These are phyloP conservation scores for Talaromyces sp. DNA, from an alignment of 2,329 filamentous ascomycete species.

Conservation along the genomic window DNA sequence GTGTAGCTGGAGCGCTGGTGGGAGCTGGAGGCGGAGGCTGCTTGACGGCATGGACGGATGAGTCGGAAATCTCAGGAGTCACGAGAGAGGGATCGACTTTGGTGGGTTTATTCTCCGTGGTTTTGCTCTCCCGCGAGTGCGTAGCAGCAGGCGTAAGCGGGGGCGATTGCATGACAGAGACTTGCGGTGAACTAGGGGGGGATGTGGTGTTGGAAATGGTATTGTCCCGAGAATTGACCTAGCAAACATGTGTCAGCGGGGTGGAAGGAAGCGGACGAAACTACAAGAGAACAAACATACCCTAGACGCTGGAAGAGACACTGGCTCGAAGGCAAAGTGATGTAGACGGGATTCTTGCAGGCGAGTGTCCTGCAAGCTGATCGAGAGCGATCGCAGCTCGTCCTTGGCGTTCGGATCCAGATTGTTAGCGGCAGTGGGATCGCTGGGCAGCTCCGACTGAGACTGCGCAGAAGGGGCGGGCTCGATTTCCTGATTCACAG, in stretches of 20 bases:
- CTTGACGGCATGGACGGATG: constrained; percentile 34
- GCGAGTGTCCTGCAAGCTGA: constrained; percentile 65
- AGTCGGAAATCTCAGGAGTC: constrained; percentile 52
- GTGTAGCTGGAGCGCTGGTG: constrained; percentile 33
- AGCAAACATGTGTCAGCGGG: constrained; percentile 2
- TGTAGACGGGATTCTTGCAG: constrained; percentile 79
- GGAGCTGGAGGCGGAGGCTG: constrained; percentile 17
- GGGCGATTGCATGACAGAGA: constrained; percentile 74
- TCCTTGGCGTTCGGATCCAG: constrained; percentile 46
- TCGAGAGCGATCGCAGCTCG: constrained; percentile 66
- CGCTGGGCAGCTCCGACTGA: constrained; percentile 5
- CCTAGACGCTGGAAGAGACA: constrained; percentile 66
- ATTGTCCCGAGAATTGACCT: constrained; percentile 43
- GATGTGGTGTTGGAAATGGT: constrained; percentile 61
- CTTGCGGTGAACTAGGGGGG: constrained; percentile 61
- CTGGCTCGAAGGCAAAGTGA: constrained; percentile 83
- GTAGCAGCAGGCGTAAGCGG: constrained; percentile 84
- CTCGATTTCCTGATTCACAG: constrained; percentile 64
- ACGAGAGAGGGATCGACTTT: constrained; percentile 32
- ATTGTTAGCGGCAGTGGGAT: constrained; percentile 17
- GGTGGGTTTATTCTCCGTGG: constrained; percentile 28
- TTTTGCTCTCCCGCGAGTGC: constrained; percentile 49
- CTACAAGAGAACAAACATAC: constrained; percentile 29
- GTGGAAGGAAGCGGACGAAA: too few relatives aligned
- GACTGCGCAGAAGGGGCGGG: constrained; percentile 36